These are phyloP conservation scores for Cladosporium velox DNA, from an alignment of 2,329 filamentous ascomycete species.

Conservation along the genomic window DNA sequence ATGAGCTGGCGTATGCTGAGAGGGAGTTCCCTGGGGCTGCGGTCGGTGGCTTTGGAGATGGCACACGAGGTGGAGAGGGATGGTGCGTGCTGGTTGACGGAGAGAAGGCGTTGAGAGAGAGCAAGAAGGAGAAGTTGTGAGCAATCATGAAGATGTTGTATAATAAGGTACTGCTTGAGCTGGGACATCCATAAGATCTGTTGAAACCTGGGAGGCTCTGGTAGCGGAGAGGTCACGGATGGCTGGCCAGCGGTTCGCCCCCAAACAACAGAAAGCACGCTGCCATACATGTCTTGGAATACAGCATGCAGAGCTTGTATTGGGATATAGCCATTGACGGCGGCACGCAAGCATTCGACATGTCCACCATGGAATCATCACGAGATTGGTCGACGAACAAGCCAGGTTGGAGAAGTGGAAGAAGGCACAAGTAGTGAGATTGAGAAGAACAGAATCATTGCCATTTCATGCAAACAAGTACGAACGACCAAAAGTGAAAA, in stretches of 20 bases:
- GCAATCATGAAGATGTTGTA: neutral
- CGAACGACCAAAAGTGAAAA: neutral
- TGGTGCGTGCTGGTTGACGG: slow-evolving; percentile 90
- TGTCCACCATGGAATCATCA: too few species aligned
- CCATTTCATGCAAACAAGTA: slow-evolving; percentile 7
- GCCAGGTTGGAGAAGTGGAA: too few species aligned
- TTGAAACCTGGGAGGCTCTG: neutral
- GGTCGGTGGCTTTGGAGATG: slow-evolving; percentile 67
- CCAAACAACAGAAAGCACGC: too few species aligned
- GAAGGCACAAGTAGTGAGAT: neutral
- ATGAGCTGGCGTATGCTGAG: slow-evolving; percentile 69
- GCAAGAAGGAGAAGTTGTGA: slow-evolving; percentile 49
- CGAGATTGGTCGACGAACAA: too few species aligned
- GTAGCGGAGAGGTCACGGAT: too few species aligned
- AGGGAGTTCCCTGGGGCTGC: slow-evolving; percentile 66
- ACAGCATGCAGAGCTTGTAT: too few species aligned
- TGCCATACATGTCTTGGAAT: too few species aligned
- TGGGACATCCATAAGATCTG: too few species aligned
- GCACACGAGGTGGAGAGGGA: slow-evolving; percentile 68
- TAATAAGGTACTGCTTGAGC: neutral
- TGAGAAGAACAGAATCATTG: slow-evolving; percentile 11
- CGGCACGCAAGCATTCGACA: too few species aligned
- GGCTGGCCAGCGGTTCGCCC: too few species aligned
- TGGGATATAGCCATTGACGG: too few species aligned
- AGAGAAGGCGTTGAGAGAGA: slow-evolving; percentile 61